These are phyloP conservation scores for Teunomyces lycoperdinae DNA, from an alignment of 805 yeast genomes.

Conservation along the genomic window DNA sequence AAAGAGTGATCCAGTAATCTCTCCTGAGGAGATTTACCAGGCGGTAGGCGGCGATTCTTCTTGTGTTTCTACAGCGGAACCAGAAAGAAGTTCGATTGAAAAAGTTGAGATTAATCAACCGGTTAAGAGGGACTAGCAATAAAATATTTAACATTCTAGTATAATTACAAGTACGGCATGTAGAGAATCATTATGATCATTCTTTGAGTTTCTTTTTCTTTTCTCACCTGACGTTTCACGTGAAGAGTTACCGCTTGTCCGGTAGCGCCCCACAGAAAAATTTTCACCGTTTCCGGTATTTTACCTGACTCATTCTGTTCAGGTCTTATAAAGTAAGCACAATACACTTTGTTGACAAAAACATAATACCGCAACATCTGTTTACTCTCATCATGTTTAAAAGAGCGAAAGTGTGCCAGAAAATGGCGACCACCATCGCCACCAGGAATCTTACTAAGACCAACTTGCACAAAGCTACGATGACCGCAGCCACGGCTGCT, in stretches of 20 bases:
- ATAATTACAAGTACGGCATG: not conserved
- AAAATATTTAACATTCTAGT: not conserved
- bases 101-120: not conserved
- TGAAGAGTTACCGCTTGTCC: not conserved
- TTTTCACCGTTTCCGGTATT: conserved; percentile 3
- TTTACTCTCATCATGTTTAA: not conserved
- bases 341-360: not conserved
- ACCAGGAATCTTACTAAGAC: conserved; percentile 31
- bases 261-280: not conserved
- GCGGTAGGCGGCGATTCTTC: conserved; percentile 1
- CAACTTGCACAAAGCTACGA: conserved; percentile 28
- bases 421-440: conserved; percentile 13
- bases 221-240: not conserved
- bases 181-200: too few species aligned
- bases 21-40: conserved; percentile 5
- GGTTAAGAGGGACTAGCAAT: not conserved
- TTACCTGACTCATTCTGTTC: conserved; percentile 3
- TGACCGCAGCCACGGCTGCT: conserved; percentile 16
- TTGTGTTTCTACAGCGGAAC: not conserved
- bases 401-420: conserved; percentile 6
- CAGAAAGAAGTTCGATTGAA: conserved; percentile 1
- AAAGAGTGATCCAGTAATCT: not conserved
- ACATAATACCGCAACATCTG: not conserved
- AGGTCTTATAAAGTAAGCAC: not conserved
- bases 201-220: not conserved